A percentile compares a stretch with the other conserved stretches of the same genome.
Conservation (phyloP, 345 rosid genomes). For the Microthlaspi erraticum region DNA sequence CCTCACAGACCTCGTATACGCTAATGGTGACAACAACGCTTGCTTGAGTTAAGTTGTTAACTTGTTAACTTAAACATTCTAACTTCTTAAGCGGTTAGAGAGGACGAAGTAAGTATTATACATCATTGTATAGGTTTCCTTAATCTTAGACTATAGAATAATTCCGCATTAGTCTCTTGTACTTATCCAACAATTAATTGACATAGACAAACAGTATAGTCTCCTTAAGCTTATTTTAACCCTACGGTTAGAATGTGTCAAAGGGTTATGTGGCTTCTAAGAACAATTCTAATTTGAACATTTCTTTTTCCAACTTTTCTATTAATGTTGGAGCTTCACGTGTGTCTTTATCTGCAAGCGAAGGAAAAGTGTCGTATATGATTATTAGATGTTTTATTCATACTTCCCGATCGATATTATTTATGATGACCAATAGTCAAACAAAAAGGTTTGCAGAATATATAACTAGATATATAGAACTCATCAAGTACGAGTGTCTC, state of each 20-base stretch:
- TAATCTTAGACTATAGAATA: constrained; percentile 24
- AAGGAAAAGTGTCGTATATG: not conserved
- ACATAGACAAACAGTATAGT: not conserved
- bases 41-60: constrained; percentile 22
- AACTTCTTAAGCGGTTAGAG: not conserved
- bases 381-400: not conserved
- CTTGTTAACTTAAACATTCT: not conserved
- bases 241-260: not conserved
- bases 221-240: constrained; percentile 3
- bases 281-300: constrained; percentile 15
- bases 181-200: constrained; percentile 32
- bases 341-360: constrained; percentile 8
- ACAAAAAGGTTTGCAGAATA: not conserved
- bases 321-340: constrained; percentile 14
- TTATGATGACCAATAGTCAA: not conserved
- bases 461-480: not conserved
- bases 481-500: not conserved
- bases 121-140: constrained; percentile 3
- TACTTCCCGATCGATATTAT: not conserved
- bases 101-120: constrained; percentile 10
- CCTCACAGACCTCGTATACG: constrained; percentile 5
- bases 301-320: constrained; percentile 20
- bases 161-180: constrained; percentile 10
- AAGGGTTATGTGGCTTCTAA: constrained; percentile 4
- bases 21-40: constrained; percentile 25